Base-by-base conservation (phyloP, 1,284 basidiomycete species). In the Ceratobasidium sp. region DNA sequence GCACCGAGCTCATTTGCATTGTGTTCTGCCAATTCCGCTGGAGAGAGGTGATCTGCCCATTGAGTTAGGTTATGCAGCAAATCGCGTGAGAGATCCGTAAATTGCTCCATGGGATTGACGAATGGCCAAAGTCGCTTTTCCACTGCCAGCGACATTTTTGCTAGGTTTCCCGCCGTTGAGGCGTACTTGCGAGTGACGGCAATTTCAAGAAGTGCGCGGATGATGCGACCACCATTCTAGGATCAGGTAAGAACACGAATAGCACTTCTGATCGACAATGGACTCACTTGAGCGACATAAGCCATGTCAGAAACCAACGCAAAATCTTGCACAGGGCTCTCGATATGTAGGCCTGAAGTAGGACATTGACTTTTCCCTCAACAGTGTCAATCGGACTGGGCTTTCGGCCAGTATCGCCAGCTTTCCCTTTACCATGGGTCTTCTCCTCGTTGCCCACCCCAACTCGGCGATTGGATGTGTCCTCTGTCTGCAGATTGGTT, bases 61-160 rank as follows among this genome's bases (percentile, higher is more conserved):
- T 84, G 84, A 72, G 89, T 85, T 20, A 99, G 82, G 68, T 89
- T 90, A 79, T 93, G 88, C 65, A 98, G 77, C 3, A 95, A 86
- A 49, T 95, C 92, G n/a, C 80, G 78, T 73, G 90, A 92, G 22
- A 98, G 83, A 52, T 82, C 79, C 60, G 82, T 77, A 76, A 92
- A 89, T 77, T 98, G 93, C 73, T 83, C 86, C 40, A 99, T 81
- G 3, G 96, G 97, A 73, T 99, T 93, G 64, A 96, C 92, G 78
- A 92, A 98, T 0, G 96, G 93, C 97, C 97, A 99, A 75, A 98
- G 81, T 20, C 94, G 88, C 75, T 92, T 91, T 78, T 96, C 94
- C 70, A 96, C 86, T 0, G 93, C 92, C 79, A 98, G 99, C 82
- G 94, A 94, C 79, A 99, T 87, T 20, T 91, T 89, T 82, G 97